Percentiles rank a stretch among this genome's conserved stretches.
phyloP scores from a whole-genome alignment of 208 protist species.

The Acanthamoeba triangularis region DNA sequence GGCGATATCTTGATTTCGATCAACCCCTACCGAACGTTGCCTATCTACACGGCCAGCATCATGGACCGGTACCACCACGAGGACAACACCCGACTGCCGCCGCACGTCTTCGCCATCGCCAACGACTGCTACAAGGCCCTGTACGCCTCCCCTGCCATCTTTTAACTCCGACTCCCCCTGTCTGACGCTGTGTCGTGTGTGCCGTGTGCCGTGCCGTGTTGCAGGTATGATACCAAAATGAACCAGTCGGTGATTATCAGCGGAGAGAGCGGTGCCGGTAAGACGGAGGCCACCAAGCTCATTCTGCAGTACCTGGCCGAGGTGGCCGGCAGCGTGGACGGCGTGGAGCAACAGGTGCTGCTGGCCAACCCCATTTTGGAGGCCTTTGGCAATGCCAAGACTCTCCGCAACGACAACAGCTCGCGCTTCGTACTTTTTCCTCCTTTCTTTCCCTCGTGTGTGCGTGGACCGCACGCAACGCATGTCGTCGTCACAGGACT shows the following conservation, averaged over 20 bases:
- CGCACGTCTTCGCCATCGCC: constrained; percentile 84
- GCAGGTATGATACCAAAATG: constrained; percentile 78
- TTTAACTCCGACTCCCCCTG: not conserved
- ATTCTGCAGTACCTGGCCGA: constrained; percentile 91
- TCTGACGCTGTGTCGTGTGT: not conserved
- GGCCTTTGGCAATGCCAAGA: constrained; percentile 82
- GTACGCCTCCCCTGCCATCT: not conserved
- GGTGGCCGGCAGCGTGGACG: constrained; percentile 40
- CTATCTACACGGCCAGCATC: constrained; percentile 79
- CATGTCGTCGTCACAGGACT: not conserved
- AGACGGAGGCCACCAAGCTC: constrained; percentile 92
- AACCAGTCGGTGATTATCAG: constrained; percentile 85
- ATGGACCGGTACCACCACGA: constrained; percentile 78
- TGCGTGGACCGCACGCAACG: not conserved
- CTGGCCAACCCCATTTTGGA: constrained; percentile 88
- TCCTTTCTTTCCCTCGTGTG: not conserved
- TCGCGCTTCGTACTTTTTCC: constrained; percentile 64
- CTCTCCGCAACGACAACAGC: constrained; percentile 73
- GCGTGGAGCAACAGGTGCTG: constrained; percentile 87
- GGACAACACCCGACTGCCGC: constrained; percentile 86
- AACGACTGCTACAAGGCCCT: constrained; percentile 79
- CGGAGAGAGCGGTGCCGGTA: constrained; percentile 90
- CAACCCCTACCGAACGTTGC: constrained; percentile 94
- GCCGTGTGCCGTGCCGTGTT: constrained; percentile 76
- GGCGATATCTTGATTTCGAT: constrained; percentile 94